phyloP scores from a whole-genome alignment of 1,284 basidiomycete species.

The Cryptococcus sp. region DNA sequence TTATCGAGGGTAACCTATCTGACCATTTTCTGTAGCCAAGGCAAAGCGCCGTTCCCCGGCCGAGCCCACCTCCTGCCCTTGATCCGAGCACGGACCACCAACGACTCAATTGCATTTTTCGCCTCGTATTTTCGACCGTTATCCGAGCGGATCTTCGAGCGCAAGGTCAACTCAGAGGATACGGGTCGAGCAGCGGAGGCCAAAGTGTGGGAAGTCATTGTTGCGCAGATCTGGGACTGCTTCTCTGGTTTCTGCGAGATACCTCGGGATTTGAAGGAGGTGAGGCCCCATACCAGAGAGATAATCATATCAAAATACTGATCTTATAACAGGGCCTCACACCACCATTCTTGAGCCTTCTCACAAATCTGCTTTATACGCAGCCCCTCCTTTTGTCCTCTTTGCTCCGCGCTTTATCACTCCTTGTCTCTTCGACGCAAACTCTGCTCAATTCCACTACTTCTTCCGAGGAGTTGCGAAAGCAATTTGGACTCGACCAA shows the following conservation, averaged over 20 bases:
- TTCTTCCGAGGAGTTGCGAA: constrained; percentile 55
- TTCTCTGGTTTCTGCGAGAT: constrained; percentile 70
- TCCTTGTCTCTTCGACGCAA: constrained; percentile 68
- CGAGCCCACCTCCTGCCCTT: constrained; percentile 92
- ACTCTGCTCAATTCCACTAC: constrained; percentile 55
- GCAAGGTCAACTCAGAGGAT: constrained; percentile 71
- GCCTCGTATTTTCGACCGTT: constrained; percentile 87
- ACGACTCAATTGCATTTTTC: constrained; percentile 83
- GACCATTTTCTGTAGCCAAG: constrained; percentile 23
- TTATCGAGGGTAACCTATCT: not conserved
- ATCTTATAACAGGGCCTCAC: constrained; percentile 62
- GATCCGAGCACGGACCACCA: constrained; percentile 72
- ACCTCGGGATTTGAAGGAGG: constrained; percentile 69
- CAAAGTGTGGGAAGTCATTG: constrained; percentile 90
- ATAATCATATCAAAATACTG: not conserved
- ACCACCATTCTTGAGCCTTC: constrained; percentile 75
- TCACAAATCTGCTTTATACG: constrained; percentile 86
- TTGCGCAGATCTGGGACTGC: constrained; percentile 85
- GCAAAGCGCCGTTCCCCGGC: constrained; percentile 52
- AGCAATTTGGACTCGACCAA: constrained; percentile 59
- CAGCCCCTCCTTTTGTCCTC: constrained; percentile 81
- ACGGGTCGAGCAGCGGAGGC: constrained; percentile 76
- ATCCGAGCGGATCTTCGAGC: constrained; percentile 88
- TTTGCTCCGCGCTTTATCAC: constrained; percentile 77
- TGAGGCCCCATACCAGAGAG: constrained; percentile 18